These are phyloP conservation scores for Solanum ossicruentum DNA, from an alignment of 257 asterid species.

Conservation along the genomic window DNA sequence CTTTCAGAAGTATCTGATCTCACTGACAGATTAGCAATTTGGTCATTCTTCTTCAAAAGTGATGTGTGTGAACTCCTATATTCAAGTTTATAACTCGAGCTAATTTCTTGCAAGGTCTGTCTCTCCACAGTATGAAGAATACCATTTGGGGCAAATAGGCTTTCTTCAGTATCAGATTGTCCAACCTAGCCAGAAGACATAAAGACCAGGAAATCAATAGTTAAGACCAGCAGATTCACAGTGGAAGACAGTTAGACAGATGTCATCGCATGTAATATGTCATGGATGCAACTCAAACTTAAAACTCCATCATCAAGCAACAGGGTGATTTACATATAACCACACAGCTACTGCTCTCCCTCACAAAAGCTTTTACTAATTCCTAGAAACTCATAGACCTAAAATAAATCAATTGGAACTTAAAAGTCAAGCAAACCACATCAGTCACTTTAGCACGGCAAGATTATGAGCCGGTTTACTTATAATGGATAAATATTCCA, in stretches of 20 bases:
- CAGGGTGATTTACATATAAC: background rate
- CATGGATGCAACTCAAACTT: background rate
- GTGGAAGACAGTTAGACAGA: background rate
- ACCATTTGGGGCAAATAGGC: background rate
- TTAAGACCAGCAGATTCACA: background rate
- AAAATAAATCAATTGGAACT: background rate
- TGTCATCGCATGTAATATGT: background rate
- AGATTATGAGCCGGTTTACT: background rate
- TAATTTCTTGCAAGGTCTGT: background rate
- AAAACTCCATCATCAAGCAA: background rate
- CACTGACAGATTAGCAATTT: background rate
- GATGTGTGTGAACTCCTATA: background rate
- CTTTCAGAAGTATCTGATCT: background rate
- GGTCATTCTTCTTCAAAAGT: background rate
- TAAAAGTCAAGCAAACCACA: background rate
- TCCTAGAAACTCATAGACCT: background rate
- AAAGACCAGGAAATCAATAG: background rate
- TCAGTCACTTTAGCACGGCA: background rate
- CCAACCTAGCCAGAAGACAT: background rate
- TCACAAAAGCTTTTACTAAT: background rate
- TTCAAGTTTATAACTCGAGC: background rate
- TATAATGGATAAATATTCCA: background rate
- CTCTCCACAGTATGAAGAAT: background rate
- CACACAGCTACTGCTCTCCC: background rate
- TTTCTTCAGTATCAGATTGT: background rate